Evolutionary conservation across 2,329 filamentous ascomycete genomes (phyloP).

Genomic region (Clarireedia monteithiana): DNA sequence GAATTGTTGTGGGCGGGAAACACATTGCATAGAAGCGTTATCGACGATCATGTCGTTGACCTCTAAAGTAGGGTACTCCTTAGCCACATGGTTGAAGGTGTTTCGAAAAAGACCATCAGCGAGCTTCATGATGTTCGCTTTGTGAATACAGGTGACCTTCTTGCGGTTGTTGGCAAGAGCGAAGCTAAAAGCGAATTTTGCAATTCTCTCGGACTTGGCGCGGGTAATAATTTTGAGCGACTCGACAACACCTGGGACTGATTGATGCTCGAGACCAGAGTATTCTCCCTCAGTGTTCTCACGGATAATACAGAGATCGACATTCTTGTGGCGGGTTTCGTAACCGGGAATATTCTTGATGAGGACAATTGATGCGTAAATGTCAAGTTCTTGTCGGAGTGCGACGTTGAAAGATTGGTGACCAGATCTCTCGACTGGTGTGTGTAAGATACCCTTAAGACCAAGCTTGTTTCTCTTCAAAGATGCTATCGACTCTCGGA

Average conservation of each 20-base stretch:
- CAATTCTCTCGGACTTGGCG: constrained; percentile 97
- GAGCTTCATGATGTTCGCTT: constrained; percentile 99
- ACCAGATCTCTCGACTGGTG: constrained; percentile 89
- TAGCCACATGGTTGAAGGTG: constrained; percentile 87
- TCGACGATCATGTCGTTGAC: constrained; percentile 99
- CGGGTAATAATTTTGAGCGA: constrained; percentile 99
- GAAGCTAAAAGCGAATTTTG: constrained; percentile 97
- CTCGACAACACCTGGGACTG: constrained; percentile 91
- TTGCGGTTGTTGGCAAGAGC: constrained; percentile 97
- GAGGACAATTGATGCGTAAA: constrained; percentile 94
- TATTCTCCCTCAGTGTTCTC: constrained; percentile 99
- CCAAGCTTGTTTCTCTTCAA: constrained; percentile 98
- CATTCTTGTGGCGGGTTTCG: constrained; percentile 91
- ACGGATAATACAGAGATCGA: constrained; percentile 98
- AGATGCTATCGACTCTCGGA: constrained; percentile 90
- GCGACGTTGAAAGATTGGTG: constrained; percentile 99
- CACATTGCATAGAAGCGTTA: constrained; percentile 99
- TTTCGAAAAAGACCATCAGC: constrained; percentile 97
- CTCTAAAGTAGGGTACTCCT: constrained; percentile 93
- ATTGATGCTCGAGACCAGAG: constrained; percentile 97
- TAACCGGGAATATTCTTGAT: constrained; percentile 99
- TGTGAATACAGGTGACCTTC: constrained; percentile 99
- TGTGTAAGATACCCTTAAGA: constrained; percentile 98
- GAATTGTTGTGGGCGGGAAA: constrained; percentile 93
- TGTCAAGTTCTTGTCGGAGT: constrained; percentile 97